Percentiles rank a stretch among this genome's conserved stretches.
These are phyloP conservation scores for Boletus rubescentipes DNA, from an alignment of 768 basidiomycete species.

Conservation along the genomic window DNA sequence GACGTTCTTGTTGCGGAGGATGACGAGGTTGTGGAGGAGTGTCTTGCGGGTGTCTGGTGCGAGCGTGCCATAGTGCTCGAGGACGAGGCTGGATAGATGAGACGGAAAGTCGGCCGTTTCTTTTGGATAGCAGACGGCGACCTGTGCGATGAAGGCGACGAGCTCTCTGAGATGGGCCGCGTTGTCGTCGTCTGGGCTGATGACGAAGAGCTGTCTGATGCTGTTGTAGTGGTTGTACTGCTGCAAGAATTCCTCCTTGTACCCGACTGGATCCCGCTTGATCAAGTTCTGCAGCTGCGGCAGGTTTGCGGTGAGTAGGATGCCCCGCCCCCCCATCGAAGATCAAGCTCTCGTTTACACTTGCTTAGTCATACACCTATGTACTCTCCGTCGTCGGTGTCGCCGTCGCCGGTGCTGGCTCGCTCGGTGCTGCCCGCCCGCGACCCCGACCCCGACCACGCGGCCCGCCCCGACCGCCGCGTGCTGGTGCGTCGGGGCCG, in stretches of 20 bases:
- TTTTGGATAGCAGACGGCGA: constrained; percentile 74
- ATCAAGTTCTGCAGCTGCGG: constrained; percentile 97
- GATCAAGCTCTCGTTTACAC: background rate
- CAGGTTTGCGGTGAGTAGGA: constrained; percentile 79
- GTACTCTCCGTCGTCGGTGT: background rate
- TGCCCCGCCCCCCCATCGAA: constrained; percentile 7
- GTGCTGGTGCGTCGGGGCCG: constrained; percentile 18
- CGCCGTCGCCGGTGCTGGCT: background rate
- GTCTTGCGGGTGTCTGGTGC: constrained; percentile 80
- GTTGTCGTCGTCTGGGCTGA: constrained; percentile 82
- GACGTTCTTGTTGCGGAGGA: constrained; percentile 90
- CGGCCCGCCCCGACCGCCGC: constrained; percentile 33
- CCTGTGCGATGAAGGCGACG: constrained; percentile 89
- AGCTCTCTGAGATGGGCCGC: constrained; percentile 84
- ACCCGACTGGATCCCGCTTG: constrained; percentile 86
- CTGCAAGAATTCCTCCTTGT: constrained; percentile 93
- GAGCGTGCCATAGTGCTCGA: constrained; percentile 74
- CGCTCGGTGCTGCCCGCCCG: background rate
- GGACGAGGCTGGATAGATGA: constrained; percentile 74
- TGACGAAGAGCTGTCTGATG: constrained; percentile 79
- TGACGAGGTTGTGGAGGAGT: constrained; percentile 87
- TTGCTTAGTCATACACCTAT: constrained; percentile 21
- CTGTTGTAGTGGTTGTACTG: constrained; percentile 96
- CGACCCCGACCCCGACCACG: constrained; percentile 36
- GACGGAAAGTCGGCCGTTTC: constrained; percentile 85